A percentile compares a stretch with the other conserved stretches of the same genome.
Evolutionary conservation across 148 eudicot species (phyloP).

Genomic region (Oxyria digyna): DNA sequence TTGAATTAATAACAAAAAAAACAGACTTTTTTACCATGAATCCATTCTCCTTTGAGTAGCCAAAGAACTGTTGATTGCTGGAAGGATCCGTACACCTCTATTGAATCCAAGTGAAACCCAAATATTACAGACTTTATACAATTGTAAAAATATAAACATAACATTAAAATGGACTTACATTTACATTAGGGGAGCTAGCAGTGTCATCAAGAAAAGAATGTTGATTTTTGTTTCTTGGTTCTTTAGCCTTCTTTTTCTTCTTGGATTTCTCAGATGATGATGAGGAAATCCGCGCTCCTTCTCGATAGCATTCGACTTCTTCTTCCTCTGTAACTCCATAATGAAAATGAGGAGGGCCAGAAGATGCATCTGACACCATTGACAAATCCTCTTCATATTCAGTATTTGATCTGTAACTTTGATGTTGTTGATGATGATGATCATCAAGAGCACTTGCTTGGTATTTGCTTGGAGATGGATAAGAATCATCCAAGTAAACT

Average conservation of each 20-base stretch:
- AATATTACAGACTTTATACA: neutral
- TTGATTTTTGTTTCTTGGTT: slow-evolving; percentile 3
- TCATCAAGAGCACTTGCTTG: neutral
- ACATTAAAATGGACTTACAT: neutral
- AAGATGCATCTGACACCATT: slow-evolving; percentile 10
- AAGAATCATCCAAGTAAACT: neutral
- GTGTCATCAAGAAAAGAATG: slow-evolving; percentile 5
- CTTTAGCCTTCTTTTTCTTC: slow-evolving; percentile 8
- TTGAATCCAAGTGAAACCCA: neutral
- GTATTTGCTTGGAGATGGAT: neutral
- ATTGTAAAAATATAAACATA: neutral
- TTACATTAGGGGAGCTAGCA: slow-evolving; percentile 8
- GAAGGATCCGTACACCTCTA: slow-evolving; percentile 29
- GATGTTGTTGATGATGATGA: neutral
- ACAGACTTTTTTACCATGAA: slow-evolving; percentile 7
- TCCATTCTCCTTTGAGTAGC: slow-evolving; percentile 26
- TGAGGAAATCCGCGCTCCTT: neutral
- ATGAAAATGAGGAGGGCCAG: slow-evolving; percentile 1
- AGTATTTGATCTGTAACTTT: neutral
- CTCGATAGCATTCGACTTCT: neutral
- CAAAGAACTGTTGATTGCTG: slow-evolving; percentile 21
- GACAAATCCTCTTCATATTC: slow-evolving; percentile 7
- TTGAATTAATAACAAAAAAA: neutral
- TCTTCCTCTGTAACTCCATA: slow-evolving; percentile 16
- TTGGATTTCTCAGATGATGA: slow-evolving; percentile 3